These are phyloP conservation scores for Bruguiera hainesii DNA, from an alignment of 441 rosid species.

Conservation along the genomic window DNA sequence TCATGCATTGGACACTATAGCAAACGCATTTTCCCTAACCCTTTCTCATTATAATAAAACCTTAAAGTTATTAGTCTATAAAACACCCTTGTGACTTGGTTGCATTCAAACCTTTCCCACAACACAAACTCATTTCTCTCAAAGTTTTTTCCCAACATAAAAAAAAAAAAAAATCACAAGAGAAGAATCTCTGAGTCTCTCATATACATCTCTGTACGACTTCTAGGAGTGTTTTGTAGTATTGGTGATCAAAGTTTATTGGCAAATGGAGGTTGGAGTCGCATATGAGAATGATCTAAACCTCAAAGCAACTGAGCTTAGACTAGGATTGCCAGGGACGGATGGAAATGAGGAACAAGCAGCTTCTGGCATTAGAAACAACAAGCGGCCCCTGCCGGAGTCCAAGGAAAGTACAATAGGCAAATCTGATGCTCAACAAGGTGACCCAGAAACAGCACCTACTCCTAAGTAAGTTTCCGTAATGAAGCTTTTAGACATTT, in stretches of 20 bases:
- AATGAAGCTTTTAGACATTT: too few species aligned
- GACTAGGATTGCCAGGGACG: slow-evolving; percentile 75
- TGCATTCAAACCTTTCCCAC: background rate
- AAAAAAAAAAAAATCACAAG: too few species aligned
- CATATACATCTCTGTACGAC: too few species aligned
- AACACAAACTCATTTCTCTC: too few species aligned
- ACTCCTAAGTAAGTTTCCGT: slow-evolving; percentile 57
- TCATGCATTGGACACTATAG: slow-evolving; percentile 27
- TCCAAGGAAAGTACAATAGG: slow-evolving; percentile 18
- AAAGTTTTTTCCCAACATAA: too few species aligned
- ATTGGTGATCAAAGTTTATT: background rate
- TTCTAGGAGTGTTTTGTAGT: too few species aligned
- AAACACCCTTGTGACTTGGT: background rate
- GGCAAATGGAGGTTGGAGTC: slow-evolving; percentile 33
- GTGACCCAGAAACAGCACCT: slow-evolving; percentile 32
- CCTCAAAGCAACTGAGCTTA: slow-evolving; percentile 78
- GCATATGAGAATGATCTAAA: slow-evolving; percentile 51
- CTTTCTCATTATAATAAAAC: too few species aligned
- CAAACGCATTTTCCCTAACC: too few species aligned
- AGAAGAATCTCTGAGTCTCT: too few species aligned
- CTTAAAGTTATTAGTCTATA: background rate
- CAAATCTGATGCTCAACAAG: slow-evolving; percentile 27
- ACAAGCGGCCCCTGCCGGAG: slow-evolving; percentile 52
- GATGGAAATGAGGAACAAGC: slow-evolving; percentile 32
- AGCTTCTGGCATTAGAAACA: slow-evolving; percentile 36